phyloP scores from a whole-genome alignment of 805 yeast genomes.

The Saturnispora saitoi region DNA sequence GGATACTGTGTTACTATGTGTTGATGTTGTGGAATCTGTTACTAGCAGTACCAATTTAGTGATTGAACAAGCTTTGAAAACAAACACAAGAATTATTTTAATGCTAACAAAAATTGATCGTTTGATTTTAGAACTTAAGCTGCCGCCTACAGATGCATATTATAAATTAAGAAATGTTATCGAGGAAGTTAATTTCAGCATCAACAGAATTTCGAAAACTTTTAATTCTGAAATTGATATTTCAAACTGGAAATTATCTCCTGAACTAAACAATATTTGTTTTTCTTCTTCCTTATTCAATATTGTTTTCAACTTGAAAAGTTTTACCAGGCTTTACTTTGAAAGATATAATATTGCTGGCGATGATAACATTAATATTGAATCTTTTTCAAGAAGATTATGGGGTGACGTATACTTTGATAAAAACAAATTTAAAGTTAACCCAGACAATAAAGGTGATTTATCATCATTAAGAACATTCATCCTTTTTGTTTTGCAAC shows the following conservation, averaged over 20 bases:
- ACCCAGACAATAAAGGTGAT: constrained; percentile 20
- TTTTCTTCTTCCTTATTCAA: constrained; percentile 64
- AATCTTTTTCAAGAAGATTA: constrained; percentile 44
- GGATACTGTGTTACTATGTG: constrained; percentile 60
- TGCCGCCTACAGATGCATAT: constrained; percentile 69
- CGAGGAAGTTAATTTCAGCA: constrained; percentile 52
- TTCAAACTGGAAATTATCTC: constrained; percentile 35
- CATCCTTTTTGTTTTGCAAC: constrained; percentile 59
- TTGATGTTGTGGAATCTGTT: constrained; percentile 85
- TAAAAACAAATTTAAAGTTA: constrained; percentile 37
- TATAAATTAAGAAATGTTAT: constrained; percentile 54
- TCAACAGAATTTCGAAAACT: constrained; percentile 23
- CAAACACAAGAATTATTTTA: constrained; percentile 45
- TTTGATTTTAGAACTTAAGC: constrained; percentile 65
- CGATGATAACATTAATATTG: constrained; percentile 17
- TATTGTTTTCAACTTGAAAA: constrained; percentile 55
- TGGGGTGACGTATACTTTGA: constrained; percentile 74
- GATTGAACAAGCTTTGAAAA: constrained; percentile 43
- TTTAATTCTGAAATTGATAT: constrained; percentile 14
- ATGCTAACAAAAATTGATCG: constrained; percentile 80
- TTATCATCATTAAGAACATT: constrained; percentile 37
- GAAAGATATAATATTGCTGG: constrained; percentile 24
- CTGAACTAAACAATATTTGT: constrained; percentile 55
- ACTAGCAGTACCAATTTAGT: constrained; percentile 46
- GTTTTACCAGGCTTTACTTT: constrained; percentile 51